A percentile compares a stretch with the other conserved stretches of the same genome.
Evolutionary conservation across 139 green algal species (phyloP).

Genomic region (Parachlorella kessleri): DNA sequence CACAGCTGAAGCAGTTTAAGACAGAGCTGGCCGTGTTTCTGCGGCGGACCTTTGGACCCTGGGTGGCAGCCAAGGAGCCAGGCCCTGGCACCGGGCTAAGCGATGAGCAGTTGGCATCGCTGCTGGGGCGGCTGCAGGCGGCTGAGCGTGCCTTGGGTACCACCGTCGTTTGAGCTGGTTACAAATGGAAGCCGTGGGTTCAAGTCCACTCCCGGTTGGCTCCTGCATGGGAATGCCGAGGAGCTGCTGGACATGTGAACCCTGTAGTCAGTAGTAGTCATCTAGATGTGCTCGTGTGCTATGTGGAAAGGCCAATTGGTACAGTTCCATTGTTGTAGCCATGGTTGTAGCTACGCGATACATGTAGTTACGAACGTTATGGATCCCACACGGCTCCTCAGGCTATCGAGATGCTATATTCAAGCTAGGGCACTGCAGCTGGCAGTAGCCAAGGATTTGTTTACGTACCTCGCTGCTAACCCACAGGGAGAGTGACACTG

Average conservation of each 20-base stretch:
- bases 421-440: background rate
- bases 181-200: no score
- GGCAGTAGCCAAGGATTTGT: background rate
- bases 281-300: no score
- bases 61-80: constrained; percentile 46
- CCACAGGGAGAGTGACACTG: background rate
- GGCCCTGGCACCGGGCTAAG: background rate
- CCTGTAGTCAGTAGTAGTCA: no score
- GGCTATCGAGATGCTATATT: background rate
- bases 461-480: background rate
- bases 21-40: constrained; percentile 44
- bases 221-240: no score
- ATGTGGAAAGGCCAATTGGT: no score
- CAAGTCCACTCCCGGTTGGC: no score
- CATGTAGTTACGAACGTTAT: no score
- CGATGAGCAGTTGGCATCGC: constrained; percentile 13
- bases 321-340: no score
- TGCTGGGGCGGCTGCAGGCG: constrained; percentile 37
- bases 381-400: background rate
- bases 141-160: constrained; percentile 42
- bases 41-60: constrained; percentile 54
- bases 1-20: constrained; percentile 15
- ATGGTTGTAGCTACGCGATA: no score
- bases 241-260: no score
- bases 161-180: no score